Conservation (phyloP, 208 protist species). For the Kentomonas sorsogonicus region DNA sequence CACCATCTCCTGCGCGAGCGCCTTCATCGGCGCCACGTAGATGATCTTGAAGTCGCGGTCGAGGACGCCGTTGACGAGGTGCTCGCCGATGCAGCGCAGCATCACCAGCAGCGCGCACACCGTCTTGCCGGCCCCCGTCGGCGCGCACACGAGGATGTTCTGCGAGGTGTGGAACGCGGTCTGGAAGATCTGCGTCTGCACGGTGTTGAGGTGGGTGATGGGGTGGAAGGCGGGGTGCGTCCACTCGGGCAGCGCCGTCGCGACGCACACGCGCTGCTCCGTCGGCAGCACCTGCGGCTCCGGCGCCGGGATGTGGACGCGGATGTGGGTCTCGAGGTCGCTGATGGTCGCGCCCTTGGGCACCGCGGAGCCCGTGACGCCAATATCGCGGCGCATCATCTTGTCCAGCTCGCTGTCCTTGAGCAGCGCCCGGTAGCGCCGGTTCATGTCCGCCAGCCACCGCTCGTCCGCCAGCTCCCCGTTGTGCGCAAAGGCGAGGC, state of each 20-base stretch:
- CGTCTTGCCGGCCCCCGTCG: constrained; percentile 98
- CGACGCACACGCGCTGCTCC: constrained; percentile 74
- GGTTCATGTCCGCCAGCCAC: constrained; percentile 85
- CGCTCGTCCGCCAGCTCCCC: constrained; percentile 52
- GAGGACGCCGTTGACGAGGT: constrained; percentile 80
- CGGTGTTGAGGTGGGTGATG: constrained; percentile 94
- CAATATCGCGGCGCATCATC: constrained; percentile 81
- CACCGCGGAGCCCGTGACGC: constrained; percentile 64
- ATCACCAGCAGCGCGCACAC: constrained; percentile 97
- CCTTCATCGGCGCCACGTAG: constrained; percentile 99
- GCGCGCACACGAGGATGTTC: constrained; percentile 99
- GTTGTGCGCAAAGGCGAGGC: constrained; percentile 26
- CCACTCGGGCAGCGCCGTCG: constrained; percentile 82
- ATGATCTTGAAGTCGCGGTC: constrained; percentile 98
- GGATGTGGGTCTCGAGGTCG: constrained; percentile 60
- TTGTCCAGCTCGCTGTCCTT: constrained; percentile 80
- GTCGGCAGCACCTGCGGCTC: constrained; percentile 56
- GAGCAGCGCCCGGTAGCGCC: constrained; percentile 79
- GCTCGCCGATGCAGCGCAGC: constrained; percentile 90
- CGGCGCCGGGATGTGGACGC: constrained; percentile 80
- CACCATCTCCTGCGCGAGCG: constrained; percentile 97
- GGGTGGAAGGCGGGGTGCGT: constrained; percentile 85
- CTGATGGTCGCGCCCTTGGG: constrained; percentile 54
- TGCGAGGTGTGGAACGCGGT: constrained; percentile 96
- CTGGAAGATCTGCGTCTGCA: constrained; percentile 94